These are phyloP conservation scores for Trichoderma atroviride DNA, from an alignment of 2,329 filamentous ascomycete genomes.

Conservation along the genomic window DNA sequence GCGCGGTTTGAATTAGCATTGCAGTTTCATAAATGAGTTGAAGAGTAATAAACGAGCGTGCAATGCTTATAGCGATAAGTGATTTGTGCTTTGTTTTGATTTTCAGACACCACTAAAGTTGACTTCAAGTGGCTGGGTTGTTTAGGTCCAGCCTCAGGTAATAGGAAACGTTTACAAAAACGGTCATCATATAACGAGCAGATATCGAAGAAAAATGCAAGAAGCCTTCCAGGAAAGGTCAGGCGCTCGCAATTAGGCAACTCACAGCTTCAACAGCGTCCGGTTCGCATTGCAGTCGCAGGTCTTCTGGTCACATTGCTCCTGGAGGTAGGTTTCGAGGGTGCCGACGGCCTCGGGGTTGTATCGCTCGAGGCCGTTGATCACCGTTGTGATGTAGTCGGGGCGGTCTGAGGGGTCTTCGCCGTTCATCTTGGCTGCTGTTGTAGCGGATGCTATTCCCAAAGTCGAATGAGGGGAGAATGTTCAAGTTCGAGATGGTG, in stretches of 20 bases:
- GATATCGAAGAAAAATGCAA: too few species aligned
- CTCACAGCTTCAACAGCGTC: slow-evolving; percentile 95
- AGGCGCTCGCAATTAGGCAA: slow-evolving; percentile 37
- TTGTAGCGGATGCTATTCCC: slow-evolving; percentile 19
- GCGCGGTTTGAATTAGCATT: neutral
- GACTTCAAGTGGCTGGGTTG: slow-evolving; percentile 30
- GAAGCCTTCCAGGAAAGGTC: neutral
- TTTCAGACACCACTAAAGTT: slow-evolving; percentile 73
- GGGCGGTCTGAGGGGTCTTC: slow-evolving; percentile 92
- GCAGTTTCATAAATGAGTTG: neutral
- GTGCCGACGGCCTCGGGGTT: slow-evolving; percentile 94
- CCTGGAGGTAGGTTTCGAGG: slow-evolving; percentile 91
- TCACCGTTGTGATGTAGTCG: slow-evolving; percentile 87
- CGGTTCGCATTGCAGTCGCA: slow-evolving; percentile 97
- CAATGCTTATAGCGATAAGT: neutral
- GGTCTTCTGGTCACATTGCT: slow-evolving; percentile 93
- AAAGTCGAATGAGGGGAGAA: slow-evolving; percentile 29
- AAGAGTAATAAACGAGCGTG: neutral
- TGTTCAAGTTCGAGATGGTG: slow-evolving; percentile 46
- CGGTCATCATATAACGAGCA: slow-evolving; percentile 67
- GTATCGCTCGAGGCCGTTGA: slow-evolving; percentile 97
- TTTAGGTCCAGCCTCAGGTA: slow-evolving; percentile 73
- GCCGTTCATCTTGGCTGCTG: slow-evolving; percentile 59
- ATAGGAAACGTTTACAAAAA: slow-evolving; percentile 92
- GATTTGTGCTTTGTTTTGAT: neutral